phyloP scores from a whole-genome alignment of 495 filamentous ascomycete species.

The Penicillium flavigenum region DNA sequence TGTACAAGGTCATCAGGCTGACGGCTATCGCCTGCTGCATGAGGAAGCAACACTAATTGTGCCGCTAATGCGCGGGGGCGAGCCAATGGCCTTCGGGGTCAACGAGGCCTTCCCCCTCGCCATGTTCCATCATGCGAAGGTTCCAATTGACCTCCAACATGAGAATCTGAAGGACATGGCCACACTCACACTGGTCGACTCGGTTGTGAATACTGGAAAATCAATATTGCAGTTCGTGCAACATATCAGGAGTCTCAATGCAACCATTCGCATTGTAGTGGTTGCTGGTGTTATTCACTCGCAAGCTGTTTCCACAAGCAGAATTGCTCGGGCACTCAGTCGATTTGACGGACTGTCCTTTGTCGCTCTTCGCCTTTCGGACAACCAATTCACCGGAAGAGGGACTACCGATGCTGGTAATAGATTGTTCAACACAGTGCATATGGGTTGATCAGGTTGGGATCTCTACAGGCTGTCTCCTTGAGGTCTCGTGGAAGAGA shows the following conservation, averaged over 20 bases:
- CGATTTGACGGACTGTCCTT: constrained; percentile 35
- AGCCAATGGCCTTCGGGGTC: constrained; percentile 65
- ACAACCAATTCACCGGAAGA: constrained; percentile 54
- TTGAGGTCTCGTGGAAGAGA: background rate
- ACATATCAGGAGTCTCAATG: constrained; percentile 46
- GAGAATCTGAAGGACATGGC: constrained; percentile 41
- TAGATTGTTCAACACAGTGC: constrained; percentile 56
- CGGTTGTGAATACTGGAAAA: constrained; percentile 60
- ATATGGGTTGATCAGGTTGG: constrained; percentile 18
- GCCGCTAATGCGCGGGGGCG: constrained; percentile 64
- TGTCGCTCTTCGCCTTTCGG: constrained; percentile 54
- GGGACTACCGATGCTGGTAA: constrained; percentile 59
- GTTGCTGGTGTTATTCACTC: constrained; percentile 58
- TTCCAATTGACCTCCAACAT: constrained; percentile 44
- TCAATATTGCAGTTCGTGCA: constrained; percentile 53
- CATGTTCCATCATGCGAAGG: constrained; percentile 56
- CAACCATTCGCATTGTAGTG: constrained; percentile 51
- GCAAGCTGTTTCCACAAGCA: constrained; percentile 31
- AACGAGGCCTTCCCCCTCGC: constrained; percentile 55
- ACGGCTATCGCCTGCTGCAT: constrained; percentile 51
- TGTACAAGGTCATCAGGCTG: constrained; percentile 50
- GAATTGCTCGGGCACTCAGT: constrained; percentile 29
- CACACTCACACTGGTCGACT: constrained; percentile 59
- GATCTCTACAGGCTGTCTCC: background rate
- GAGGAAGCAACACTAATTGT: constrained; percentile 58